These are phyloP conservation scores for Tuber microsphaerosporum DNA, from an alignment of 495 filamentous ascomycete species.

Conservation along the genomic window DNA sequence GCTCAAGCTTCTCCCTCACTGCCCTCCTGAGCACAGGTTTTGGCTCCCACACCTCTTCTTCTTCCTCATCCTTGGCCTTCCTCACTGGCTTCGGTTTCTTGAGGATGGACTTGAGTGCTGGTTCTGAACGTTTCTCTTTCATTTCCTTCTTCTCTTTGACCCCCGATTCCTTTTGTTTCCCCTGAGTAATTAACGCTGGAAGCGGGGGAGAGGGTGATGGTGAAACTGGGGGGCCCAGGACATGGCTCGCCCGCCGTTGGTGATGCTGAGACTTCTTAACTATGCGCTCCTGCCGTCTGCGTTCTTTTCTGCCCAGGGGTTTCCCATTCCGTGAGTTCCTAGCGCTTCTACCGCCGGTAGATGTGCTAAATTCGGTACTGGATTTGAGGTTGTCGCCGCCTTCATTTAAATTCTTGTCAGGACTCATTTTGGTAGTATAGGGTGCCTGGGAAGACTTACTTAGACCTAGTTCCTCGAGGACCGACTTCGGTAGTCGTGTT, in stretches of 20 bases:
- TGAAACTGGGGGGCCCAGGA: conserved; percentile 5
- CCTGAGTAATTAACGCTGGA: conserved; percentile 1
- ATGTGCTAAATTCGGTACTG: background rate
- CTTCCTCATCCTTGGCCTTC: conserved; percentile 42
- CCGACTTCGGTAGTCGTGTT: conserved; percentile 56
- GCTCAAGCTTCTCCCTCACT: conserved; percentile 57
- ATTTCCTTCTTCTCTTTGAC: conserved; percentile 49
- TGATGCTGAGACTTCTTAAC: conserved; percentile 43
- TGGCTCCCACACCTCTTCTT: conserved; percentile 49
- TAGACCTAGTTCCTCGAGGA: conserved; percentile 56
- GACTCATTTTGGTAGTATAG: background rate
- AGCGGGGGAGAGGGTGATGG: conserved; percentile 16
- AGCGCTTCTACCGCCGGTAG: background rate
- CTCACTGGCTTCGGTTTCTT: conserved; percentile 48
- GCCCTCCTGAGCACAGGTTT: conserved; percentile 51
- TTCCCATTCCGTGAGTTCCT: conserved; percentile 16
- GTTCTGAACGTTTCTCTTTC: conserved; percentile 50
- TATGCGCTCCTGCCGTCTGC: conserved; percentile 48
- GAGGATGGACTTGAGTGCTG: conserved; percentile 47
- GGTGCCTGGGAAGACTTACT: conserved; percentile 25
- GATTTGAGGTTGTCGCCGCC: background rate
- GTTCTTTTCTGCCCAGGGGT: conserved; percentile 47
- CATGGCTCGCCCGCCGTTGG: background rate
- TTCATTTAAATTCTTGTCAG: background rate
- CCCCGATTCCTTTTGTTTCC: conserved; percentile 44